These are phyloP conservation scores for Sporothrix protearum DNA, from an alignment of 2,329 filamentous ascomycete species.

Conservation along the genomic window DNA sequence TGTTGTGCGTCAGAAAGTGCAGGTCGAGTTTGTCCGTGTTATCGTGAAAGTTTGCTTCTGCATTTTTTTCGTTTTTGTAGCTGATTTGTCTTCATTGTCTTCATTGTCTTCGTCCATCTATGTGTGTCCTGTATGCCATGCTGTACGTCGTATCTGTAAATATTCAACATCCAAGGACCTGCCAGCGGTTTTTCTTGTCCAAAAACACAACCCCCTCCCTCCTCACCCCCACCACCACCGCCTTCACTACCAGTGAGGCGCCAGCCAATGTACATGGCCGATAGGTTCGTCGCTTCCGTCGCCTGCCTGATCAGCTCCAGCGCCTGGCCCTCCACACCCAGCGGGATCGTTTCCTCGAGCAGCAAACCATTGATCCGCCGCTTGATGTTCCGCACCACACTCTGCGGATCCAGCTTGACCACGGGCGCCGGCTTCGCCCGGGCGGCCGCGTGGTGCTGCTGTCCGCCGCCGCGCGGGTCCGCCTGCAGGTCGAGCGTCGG, in stretches of 20 bases:
- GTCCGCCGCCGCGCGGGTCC: constrained; percentile 28
- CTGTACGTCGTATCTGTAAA: no score
- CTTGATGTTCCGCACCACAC: constrained; percentile 84
- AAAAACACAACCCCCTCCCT: neutral
- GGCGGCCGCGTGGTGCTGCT: constrained; percentile 39
- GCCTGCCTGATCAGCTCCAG: constrained; percentile 89
- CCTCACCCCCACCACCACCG: neutral
- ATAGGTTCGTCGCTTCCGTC: constrained; percentile 72
- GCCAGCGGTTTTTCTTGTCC: no score
- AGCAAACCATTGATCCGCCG: constrained; percentile 82
- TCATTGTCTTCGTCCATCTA: neutral
- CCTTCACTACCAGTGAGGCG: constrained; percentile 49
- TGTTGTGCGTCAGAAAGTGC: no score
- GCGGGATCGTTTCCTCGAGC: constrained; percentile 81
- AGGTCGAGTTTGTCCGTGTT: neutral
- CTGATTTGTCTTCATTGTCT: no score
- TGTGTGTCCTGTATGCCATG: neutral
- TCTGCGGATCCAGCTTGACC: constrained; percentile 56
- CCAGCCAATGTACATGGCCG: constrained; percentile 97
- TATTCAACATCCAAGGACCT: neutral
- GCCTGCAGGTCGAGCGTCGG: constrained; percentile 85
- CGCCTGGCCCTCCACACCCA: constrained; percentile 96
- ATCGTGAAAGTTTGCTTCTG: neutral
- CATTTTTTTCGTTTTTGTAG: no score
- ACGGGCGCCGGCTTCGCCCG: constrained; percentile 49